Percentiles rank a stretch among this genome's conserved stretches.
These are phyloP conservation scores for Globisporangium nagaii DNA, from an alignment of 352 stramenopile genomes.

Conservation along the genomic window DNA sequence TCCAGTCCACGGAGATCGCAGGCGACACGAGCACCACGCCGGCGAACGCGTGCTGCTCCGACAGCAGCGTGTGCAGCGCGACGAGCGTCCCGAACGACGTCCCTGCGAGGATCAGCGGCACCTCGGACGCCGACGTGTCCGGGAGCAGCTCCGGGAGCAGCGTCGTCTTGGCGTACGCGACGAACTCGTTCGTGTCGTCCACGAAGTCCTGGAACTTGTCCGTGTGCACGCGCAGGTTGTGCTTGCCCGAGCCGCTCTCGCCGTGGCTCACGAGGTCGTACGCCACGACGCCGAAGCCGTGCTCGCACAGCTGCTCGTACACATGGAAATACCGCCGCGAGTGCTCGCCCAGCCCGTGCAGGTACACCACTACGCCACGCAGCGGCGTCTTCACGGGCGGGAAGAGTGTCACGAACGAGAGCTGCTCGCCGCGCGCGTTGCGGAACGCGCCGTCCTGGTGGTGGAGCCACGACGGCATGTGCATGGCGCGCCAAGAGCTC, in stretches of 20 bases:
- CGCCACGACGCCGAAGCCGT: conserved; percentile 9
- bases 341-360: conserved; percentile 15
- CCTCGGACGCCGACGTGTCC: not conserved
- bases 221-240: conserved; percentile 3
- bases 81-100: not conserved
- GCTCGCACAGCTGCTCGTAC: conserved; percentile 9
- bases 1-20: conserved; percentile 2
- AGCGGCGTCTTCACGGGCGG: conserved; percentile 4
- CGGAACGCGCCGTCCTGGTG: conserved; percentile 9
- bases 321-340: conserved; percentile 7
- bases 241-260: conserved; percentile 5
- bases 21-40: not conserved
- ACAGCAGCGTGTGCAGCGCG: conserved; percentile 3
- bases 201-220: conserved; percentile 12
- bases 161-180: conserved; percentile 4
- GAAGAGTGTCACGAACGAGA: conserved; percentile 16
- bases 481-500: conserved; percentile 1
- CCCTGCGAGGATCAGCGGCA: conserved; percentile 1
- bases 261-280: conserved; percentile 16
- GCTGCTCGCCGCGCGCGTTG: conserved; percentile 4
- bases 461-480: conserved; percentile 1
- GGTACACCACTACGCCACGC: conserved; percentile 21
- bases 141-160: not conserved
- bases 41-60: not conserved
- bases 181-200: conserved; percentile 14